phyloP scores from a whole-genome alignment of 1,284 basidiomycete genomes.

The Heterobasidion annosum region DNA sequence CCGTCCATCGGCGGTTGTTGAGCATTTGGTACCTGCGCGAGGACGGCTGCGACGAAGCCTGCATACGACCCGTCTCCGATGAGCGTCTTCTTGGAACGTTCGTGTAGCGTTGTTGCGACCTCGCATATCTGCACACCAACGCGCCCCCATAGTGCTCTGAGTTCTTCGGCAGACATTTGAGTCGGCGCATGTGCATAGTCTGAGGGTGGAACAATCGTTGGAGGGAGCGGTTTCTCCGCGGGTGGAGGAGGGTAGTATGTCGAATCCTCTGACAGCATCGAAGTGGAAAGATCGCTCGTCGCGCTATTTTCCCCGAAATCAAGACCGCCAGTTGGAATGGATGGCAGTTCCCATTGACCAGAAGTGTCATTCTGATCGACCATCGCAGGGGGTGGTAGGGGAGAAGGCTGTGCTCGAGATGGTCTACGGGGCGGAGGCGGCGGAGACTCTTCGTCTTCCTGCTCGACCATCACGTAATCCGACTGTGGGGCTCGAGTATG shows the following conservation, averaged over 20 bases:
- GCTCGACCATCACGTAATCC: constrained; percentile 20
- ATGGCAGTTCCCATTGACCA: constrained; percentile 17
- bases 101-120: constrained; percentile 55
- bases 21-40: constrained; percentile 53
- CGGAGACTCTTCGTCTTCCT: constrained; percentile 20
- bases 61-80: constrained; percentile 78
- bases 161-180: constrained; percentile 45
- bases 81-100: constrained; percentile 66
- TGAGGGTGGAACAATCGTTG: neutral
- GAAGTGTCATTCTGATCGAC: constrained; percentile 14
- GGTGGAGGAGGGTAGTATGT: constrained; percentile 21
- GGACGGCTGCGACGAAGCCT: constrained; percentile 65
- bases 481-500: constrained; percentile 7
- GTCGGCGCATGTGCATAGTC: constrained; percentile 14
- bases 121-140: constrained; percentile 72
- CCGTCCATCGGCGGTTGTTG: constrained; percentile 20
- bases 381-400: constrained; percentile 18
- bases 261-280: constrained; percentile 39
- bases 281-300: constrained; percentile 27
- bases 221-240: neutral
- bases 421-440: constrained; percentile 37
- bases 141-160: constrained; percentile 61
- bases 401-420: constrained; percentile 25
- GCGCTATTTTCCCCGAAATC: constrained; percentile 24
- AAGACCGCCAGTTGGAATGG: constrained; percentile 17